These are phyloP conservation scores for Neurospora sp. DNA, from an alignment of 495 filamentous ascomycete genomes.

Conservation along the genomic window DNA sequence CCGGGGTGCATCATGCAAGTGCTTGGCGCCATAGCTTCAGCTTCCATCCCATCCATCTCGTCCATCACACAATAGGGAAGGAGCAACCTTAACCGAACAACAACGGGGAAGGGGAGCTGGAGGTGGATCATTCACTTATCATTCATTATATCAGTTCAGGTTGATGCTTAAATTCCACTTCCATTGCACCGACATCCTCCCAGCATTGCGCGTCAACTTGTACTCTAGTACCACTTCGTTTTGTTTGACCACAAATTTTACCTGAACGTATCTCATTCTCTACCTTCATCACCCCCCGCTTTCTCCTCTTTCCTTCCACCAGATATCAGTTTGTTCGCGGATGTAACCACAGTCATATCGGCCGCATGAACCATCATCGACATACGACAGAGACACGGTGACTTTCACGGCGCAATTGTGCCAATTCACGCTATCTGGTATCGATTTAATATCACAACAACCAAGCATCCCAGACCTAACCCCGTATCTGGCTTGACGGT, in stretches of 20 bases:
- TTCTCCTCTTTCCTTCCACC: not conserved
- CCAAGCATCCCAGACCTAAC: not conserved
- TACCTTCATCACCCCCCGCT: not conserved
- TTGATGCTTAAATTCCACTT: not conserved
- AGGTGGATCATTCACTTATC: not conserved
- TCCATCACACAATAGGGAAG: not conserved
- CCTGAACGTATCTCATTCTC: not conserved
- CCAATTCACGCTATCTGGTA: not conserved
- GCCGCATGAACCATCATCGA: not conserved
- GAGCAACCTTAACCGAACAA: not conserved
- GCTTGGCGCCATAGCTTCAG: not conserved
- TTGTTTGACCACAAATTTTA: not conserved
- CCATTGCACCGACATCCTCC: not conserved
- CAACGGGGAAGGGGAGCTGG: not conserved
- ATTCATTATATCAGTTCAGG: not conserved
- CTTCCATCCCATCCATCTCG: not conserved
- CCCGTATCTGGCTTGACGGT: not conserved
- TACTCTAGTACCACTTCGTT: not conserved
- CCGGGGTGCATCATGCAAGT: not conserved
- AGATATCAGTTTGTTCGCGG: not conserved
- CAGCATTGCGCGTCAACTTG: not conserved
- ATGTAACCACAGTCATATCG: not conserved
- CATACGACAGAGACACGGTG: not conserved
- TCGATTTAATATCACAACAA: not conserved
- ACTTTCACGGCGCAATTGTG: not conserved